These are phyloP conservation scores for Polygonum maritimum DNA, from an alignment of 148 eudicot species.

Conservation along the genomic window DNA sequence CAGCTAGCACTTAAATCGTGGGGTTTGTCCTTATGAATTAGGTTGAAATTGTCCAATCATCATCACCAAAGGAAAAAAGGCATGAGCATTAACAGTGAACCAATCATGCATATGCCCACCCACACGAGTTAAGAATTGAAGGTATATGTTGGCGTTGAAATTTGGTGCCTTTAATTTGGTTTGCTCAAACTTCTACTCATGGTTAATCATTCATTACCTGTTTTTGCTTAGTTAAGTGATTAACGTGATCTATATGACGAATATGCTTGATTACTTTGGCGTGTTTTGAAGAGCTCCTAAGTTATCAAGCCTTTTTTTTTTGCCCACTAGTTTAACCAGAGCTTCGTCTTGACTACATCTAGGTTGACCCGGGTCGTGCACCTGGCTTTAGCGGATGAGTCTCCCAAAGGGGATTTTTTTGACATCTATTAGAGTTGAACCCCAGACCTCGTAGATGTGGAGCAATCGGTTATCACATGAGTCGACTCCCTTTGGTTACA, in stretches of 20 bases:
- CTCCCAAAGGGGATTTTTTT: too few relatives aligned
- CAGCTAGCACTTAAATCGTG: slow-evolving; percentile 1
- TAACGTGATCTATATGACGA: neutral
- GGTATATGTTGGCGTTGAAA: neutral
- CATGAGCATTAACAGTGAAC: slow-evolving; percentile 4
- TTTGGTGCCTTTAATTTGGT: neutral
- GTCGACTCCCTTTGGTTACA: too few relatives aligned
- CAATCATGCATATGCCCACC: neutral
- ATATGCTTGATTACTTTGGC: too few relatives aligned
- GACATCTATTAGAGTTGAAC: too few relatives aligned
- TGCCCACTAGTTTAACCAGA: too few relatives aligned
- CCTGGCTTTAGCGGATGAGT: too few relatives aligned
- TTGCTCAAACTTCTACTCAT: neutral
- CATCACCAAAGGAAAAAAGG: neutral
- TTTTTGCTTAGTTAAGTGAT: neutral
- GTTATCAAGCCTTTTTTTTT: too few relatives aligned
- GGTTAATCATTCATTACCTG: neutral
- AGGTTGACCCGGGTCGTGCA: too few relatives aligned
- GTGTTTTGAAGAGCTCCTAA: too few relatives aligned
- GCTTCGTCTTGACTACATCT: too few relatives aligned
- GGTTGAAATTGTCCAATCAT: slow-evolving; percentile 2
- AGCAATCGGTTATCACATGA: too few relatives aligned
- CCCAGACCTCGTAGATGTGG: too few relatives aligned
- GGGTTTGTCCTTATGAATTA: neutral
- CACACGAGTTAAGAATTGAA: neutral